These are phyloP conservation scores for Cerioporus squamosus DNA, from an alignment of 1,284 basidiomycete genomes.

Conservation along the genomic window DNA sequence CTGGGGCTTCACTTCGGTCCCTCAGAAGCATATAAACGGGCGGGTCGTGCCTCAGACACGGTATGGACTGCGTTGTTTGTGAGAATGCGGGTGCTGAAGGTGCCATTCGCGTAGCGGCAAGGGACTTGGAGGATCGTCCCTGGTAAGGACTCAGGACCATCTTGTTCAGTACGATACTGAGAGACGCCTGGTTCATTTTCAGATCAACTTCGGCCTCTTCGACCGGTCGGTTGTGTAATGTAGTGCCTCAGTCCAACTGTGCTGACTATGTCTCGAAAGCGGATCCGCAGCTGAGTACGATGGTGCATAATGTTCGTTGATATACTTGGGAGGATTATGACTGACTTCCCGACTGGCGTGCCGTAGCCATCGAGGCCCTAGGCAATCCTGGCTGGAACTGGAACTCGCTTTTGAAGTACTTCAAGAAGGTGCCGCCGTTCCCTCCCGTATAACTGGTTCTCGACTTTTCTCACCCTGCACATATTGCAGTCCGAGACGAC, in stretches of 20 bases:
- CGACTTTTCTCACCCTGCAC: neutral
- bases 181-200: neutral
- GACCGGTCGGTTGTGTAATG: neutral
- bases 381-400: conserved; percentile 33
- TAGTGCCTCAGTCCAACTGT: neutral
- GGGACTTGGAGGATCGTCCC: conserved; percentile 24
- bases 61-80: neutral
- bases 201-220: conserved; percentile 3
- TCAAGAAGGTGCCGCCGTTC: conserved; percentile 11
- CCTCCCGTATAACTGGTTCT: neutral
- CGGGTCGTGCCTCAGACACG: conserved; percentile 3
- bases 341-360: no score
- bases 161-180: no score
- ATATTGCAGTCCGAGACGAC: conserved; percentile 9
- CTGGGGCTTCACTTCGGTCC: conserved; percentile 18
- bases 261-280: neutral
- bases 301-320: neutral
- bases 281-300: conserved; percentile 21
- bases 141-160: neutral
- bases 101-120: conserved; percentile 3
- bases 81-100: neutral
- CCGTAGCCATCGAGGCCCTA: conserved; percentile 23
- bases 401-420: conserved; percentile 23
- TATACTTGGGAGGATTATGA: no score
- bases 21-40: conserved; percentile 15